These are phyloP conservation scores for Trametes villosa DNA, from an alignment of 768 basidiomycete species.

Conservation along the genomic window DNA sequence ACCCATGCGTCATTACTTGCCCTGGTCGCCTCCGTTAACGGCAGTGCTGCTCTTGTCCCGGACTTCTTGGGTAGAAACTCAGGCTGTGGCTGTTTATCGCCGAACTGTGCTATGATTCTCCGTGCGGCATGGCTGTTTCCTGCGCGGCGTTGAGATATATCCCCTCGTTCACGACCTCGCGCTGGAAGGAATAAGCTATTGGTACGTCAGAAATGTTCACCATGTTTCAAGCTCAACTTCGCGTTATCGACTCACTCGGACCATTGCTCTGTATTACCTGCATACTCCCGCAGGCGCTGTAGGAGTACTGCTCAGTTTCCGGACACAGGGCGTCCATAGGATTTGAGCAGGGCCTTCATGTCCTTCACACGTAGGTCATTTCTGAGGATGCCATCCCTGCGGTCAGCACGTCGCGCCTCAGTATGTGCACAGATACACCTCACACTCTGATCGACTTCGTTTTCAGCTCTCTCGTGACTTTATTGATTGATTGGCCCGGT, in stretches of 20 bases:
- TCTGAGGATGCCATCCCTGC: not conserved
- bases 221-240: too few species aligned
- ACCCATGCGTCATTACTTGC: not conserved
- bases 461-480: too few species aligned
- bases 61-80: not conserved
- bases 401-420: too few species aligned
- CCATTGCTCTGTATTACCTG: not conserved
- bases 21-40: not conserved
- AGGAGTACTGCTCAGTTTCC: not conserved
- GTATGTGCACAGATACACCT: too few species aligned
- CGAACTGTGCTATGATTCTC: not conserved
- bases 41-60: not conserved
- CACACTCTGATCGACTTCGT: too few species aligned
- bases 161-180: not conserved
- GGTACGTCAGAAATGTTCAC: not conserved
- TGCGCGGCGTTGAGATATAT: not conserved
- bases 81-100: not conserved
- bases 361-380: not conserved
- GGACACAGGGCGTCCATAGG: not conserved
- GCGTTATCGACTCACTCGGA: not conserved
- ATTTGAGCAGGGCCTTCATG: not conserved
- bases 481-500: not conserved
- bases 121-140: not conserved
- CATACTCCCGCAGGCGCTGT: not conserved
- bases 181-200: not conserved